Evolutionary conservation across 352 stramenopile genomes (phyloP).

Genomic region (Phytophthora colocasiae): DNA sequence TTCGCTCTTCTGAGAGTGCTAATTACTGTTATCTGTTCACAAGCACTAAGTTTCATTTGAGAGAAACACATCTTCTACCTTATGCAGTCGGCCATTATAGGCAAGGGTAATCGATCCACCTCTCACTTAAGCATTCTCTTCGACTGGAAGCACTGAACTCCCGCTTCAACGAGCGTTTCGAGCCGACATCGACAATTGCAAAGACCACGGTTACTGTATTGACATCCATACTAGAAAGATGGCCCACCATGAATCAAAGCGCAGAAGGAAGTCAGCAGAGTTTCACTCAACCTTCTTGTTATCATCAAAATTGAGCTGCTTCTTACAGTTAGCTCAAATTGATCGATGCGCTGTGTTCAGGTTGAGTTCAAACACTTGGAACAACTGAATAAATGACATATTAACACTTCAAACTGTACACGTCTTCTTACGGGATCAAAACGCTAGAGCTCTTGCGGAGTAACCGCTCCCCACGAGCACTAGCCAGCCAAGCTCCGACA

Average conservation of each 20-base stretch:
- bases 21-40: not conserved
- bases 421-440: slow-evolving; percentile 26
- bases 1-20: too few species aligned
- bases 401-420: slow-evolving; percentile 1
- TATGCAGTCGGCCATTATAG: not conserved
- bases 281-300: not conserved
- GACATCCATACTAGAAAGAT: too few species aligned
- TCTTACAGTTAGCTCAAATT: not conserved
- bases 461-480: slow-evolving; percentile 41
- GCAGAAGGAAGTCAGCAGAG: not conserved
- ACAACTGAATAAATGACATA: slow-evolving; percentile 15
- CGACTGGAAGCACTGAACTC: not conserved
- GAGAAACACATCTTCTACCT: not conserved
- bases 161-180: slow-evolving; percentile 6
- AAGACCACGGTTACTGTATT: not conserved
- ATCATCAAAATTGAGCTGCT: not conserved
- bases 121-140: too few species aligned
- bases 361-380: too few species aligned
- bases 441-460: slow-evolving; percentile 45
- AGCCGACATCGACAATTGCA: not conserved
- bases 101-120: not conserved
- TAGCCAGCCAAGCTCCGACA: slow-evolving; percentile 51
- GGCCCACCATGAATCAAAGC: not conserved
- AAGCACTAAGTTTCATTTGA: not conserved
- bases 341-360: too few species aligned